Conservation (phyloP, 1,139 yeast genomes). For the Yamadazyma dendronema region DNA sequence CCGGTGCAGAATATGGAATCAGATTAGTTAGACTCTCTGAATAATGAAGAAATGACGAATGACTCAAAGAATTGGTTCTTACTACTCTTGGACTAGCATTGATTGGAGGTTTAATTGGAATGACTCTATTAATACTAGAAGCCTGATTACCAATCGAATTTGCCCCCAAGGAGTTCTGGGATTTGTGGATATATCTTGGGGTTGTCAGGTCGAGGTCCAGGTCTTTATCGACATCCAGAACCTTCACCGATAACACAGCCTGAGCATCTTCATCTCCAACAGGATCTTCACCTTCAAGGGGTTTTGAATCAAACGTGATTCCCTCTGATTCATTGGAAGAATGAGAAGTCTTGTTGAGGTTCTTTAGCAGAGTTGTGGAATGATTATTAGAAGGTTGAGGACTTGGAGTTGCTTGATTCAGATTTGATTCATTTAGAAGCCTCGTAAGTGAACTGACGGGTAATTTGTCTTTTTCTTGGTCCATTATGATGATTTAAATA, state of each 20-base stretch:
- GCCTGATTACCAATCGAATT: background rate
- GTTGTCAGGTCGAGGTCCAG: conserved; percentile 1
- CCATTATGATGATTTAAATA: conserved; percentile 4
- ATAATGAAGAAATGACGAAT: conserved; percentile 37
- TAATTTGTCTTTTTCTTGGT: conserved; percentile 7
- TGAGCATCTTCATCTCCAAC: background rate
- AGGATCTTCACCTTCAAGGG: background rate
- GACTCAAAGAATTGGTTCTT: conserved; percentile 45
- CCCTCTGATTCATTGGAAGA: conserved; percentile 17
- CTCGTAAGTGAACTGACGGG: conserved; percentile 40
- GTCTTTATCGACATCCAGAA: too few species aligned
- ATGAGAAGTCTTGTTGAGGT: conserved; percentile 12
- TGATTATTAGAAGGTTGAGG: conserved; percentile 22
- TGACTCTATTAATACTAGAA: conserved; percentile 9
- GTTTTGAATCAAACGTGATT: conserved; percentile 15
- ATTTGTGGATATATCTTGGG: background rate
- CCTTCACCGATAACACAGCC: background rate
- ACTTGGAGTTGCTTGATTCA: conserved; percentile 24
- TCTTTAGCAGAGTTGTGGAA: conserved; percentile 22
- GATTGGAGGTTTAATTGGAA: conserved; percentile 27
- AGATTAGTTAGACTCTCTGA: conserved; percentile 55
- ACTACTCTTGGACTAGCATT: conserved; percentile 40
- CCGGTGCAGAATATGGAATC: conserved; percentile 75
- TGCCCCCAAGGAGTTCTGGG: background rate
- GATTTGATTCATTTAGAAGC: conserved; percentile 38